phyloP scores from a whole-genome alignment of 2,329 filamentous ascomycete species.

The Lachnellula hyalina region DNA sequence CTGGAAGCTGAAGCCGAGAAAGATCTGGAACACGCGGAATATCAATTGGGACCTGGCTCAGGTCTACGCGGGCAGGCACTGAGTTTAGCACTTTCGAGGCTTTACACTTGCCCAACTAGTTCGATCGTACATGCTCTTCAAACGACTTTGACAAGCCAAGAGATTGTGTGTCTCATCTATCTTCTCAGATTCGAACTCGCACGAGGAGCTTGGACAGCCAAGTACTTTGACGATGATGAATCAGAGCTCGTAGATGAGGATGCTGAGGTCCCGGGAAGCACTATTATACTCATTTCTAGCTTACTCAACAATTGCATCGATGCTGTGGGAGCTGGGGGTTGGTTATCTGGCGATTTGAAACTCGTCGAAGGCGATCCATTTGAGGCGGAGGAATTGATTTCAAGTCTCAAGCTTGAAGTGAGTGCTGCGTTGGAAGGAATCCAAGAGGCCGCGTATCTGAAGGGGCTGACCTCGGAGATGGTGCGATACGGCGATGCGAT shows the following conservation, averaged over 20 bases:
- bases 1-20: slow-evolving; percentile 57
- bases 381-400: slow-evolving; percentile 59
- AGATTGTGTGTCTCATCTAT: slow-evolving; percentile 66
- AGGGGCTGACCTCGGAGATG: slow-evolving; percentile 60
- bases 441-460: slow-evolving; percentile 61
- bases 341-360: slow-evolving; percentile 60
- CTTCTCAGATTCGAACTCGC: slow-evolving; percentile 68
- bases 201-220: slow-evolving; percentile 69
- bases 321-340: slow-evolving; percentile 68
- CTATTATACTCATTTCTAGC: slow-evolving; percentile 65
- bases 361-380: slow-evolving; percentile 41
- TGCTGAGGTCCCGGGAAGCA: slow-evolving; percentile 55
- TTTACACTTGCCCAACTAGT: slow-evolving; percentile 58
- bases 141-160: slow-evolving; percentile 56
- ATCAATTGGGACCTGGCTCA: slow-evolving; percentile 60
- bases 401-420: slow-evolving; percentile 62
- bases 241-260: slow-evolving; percentile 42
- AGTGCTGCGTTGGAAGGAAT: slow-evolving; percentile 66
- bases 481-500: slow-evolving; percentile 50
- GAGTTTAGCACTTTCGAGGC: slow-evolving; percentile 62
- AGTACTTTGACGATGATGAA: slow-evolving; percentile 57
- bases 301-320: slow-evolving; percentile 70
- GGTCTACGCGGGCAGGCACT: slow-evolving; percentile 58
- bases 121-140: slow-evolving; percentile 60
- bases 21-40: slow-evolving; percentile 63